Conservation (phyloP, 177 flowering plant species). For the Vitis hybrid region DNA sequence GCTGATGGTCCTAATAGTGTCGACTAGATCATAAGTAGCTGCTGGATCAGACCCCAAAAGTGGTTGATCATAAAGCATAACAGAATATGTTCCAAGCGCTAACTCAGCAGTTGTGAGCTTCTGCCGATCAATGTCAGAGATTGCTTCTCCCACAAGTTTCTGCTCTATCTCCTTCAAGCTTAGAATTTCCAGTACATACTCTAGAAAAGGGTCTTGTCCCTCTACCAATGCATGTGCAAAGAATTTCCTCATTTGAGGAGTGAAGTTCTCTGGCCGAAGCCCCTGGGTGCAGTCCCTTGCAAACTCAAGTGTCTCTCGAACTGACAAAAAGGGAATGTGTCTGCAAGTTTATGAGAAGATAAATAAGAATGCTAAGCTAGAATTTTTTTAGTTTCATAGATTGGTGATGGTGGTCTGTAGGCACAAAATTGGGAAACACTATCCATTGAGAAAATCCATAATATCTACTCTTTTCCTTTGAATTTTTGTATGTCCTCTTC, state of each 20-base stretch:
- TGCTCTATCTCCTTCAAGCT: constrained; percentile 26
- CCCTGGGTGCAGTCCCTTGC: constrained; percentile 40
- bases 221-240: constrained; percentile 39
- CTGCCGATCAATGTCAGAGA: constrained; percentile 27
- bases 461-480: not conserved
- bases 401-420: not conserved
- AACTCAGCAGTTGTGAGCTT: constrained; percentile 34
- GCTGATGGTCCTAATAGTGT: constrained; percentile 24
- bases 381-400: not conserved
- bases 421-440: not conserved
- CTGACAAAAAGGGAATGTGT: constrained; percentile 30
- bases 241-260: constrained; percentile 40
- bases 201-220: constrained; percentile 38
- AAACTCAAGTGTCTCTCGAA: constrained; percentile 33
- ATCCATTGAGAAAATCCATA: not conserved
- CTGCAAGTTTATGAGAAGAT: constrained; percentile 10
- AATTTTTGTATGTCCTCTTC: not conserved
- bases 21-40: constrained; percentile 27
- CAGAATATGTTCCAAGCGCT: constrained; percentile 31
- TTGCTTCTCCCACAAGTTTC: constrained; percentile 24
- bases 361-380: not conserved
- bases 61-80: constrained; percentile 36
- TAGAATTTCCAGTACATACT: constrained; percentile 27
- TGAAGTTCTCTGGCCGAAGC: constrained; percentile 31
- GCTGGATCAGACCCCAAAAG: constrained; percentile 25